Percentiles rank a stretch among this genome's conserved stretches.
phyloP scores from a whole-genome alignment of 2,329 filamentous ascomycete genomes.

The Xylariales sp. region DNA sequence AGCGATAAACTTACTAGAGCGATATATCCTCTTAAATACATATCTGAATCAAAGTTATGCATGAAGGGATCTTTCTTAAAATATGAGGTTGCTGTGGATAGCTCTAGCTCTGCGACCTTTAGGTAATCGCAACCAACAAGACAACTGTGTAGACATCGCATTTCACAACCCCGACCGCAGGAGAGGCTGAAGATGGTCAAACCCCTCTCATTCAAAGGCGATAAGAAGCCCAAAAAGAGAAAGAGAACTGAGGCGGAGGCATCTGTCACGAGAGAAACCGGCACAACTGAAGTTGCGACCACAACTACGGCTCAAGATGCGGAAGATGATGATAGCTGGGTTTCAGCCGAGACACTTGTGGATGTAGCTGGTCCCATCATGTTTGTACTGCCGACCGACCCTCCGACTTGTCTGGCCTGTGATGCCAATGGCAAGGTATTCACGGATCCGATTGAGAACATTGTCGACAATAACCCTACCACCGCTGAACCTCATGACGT shows the following conservation, averaged over 20 bases:
- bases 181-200: no score
- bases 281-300: slow-evolving; percentile 29
- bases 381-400: slow-evolving; percentile 73
- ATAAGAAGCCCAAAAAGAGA: slow-evolving; percentile 90
- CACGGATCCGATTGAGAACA: slow-evolving; percentile 76
- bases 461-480: slow-evolving; percentile 75
- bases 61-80: no score
- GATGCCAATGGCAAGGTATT: slow-evolving; percentile 88
- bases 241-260: slow-evolving; percentile 61
- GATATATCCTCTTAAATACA: no score
- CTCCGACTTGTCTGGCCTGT: slow-evolving; percentile 72
- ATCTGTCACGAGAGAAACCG: slow-evolving; percentile 27
- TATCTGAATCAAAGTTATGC: no score
- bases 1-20: no score
- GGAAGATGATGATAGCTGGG: slow-evolving; percentile 81
- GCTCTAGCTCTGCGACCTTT: no score
- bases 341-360: slow-evolving; percentile 68
- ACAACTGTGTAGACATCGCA: no score
- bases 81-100: no score
- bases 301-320: slow-evolving; percentile 27
- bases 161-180: no score
- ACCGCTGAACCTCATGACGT: slow-evolving; percentile 95
- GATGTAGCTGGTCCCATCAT: slow-evolving; percentile 82
- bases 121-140: no score
- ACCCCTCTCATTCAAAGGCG: slow-evolving; percentile 91